Evolutionary conservation across 176 grass and related monocot genomes (phyloP).

Genomic region (Urochloa ruziziensis): DNA sequence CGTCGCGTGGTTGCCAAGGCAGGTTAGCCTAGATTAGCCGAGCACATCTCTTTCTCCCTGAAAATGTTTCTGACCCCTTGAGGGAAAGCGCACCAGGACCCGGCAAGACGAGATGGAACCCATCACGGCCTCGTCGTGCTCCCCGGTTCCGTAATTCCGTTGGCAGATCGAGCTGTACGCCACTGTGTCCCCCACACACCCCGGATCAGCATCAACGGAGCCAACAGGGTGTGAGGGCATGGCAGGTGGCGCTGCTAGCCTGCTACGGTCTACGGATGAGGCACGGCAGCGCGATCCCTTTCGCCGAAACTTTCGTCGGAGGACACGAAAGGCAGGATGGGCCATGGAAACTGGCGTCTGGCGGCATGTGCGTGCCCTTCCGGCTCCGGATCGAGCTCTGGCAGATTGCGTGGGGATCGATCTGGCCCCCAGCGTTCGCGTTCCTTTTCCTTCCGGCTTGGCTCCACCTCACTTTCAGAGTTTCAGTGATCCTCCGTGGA

Average conservation of each 20-base stretch:
- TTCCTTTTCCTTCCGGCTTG: not conserved
- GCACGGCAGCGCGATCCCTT: not conserved
- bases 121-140: not conserved
- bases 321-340: not conserved
- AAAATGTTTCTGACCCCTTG: not conserved
- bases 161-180: not conserved
- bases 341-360: not conserved
- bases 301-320: not conserved
- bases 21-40: not conserved
- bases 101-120: not conserved
- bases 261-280: not conserved
- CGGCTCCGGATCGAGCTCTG: too few species aligned
- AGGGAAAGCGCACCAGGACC: not conserved
- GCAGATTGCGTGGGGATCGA: not conserved
- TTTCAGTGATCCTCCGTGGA: too few species aligned
- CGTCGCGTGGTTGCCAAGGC: not conserved
- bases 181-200: too few species aligned
- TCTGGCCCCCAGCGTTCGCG: too few species aligned
- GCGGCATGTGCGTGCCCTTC: not conserved
- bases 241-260: not conserved
- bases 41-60: constrained; percentile 4
- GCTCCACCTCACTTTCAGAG: not conserved
- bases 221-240: too few species aligned
- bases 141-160: not conserved
- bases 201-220: too few species aligned